A percentile compares a stretch with the other conserved stretches of the same genome.
Conservation (phyloP, 1,284 basidiomycete species). For the Retiboletus flavoniger region DNA sequence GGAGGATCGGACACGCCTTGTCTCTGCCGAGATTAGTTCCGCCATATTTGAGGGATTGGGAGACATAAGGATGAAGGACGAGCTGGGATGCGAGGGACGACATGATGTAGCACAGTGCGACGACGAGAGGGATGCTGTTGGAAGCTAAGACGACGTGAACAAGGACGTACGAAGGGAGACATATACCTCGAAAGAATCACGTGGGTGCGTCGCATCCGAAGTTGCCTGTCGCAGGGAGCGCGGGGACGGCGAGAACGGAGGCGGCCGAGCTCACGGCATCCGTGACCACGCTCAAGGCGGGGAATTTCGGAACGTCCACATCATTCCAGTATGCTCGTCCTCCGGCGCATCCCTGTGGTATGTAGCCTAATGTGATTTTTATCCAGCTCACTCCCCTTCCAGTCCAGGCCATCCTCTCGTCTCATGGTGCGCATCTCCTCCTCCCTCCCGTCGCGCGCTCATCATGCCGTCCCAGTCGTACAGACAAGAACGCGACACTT, state of each 20-base stretch:
- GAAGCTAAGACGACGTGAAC: not conserved
- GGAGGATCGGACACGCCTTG: constrained; percentile 55
- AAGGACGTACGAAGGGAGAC: not conserved
- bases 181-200: constrained; percentile 30
- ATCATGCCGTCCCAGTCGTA: constrained; percentile 44
- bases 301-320: constrained; percentile 20
- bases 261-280: not conserved
- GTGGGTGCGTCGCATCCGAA: constrained; percentile 21
- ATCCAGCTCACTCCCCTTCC: not conserved
- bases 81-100: constrained; percentile 69
- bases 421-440: constrained; percentile 45
- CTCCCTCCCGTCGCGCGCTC: not conserved
- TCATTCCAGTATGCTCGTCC: constrained; percentile 16
- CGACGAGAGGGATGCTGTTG: constrained; percentile 12
- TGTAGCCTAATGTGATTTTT: constrained; percentile 27
- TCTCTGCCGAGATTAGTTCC: constrained; percentile 85
- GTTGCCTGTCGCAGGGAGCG: no score
- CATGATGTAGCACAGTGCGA: constrained; percentile 41
- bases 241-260: no score
- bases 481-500: constrained; percentile 81
- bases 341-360: constrained; percentile 20
- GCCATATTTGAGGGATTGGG: constrained; percentile 74
- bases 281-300: constrained; percentile 8
- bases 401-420: constrained; percentile 33
- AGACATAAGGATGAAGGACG: constrained; percentile 80